Conservation (phyloP, 306 rosid species). For the Ceratonia siliqua region DNA sequence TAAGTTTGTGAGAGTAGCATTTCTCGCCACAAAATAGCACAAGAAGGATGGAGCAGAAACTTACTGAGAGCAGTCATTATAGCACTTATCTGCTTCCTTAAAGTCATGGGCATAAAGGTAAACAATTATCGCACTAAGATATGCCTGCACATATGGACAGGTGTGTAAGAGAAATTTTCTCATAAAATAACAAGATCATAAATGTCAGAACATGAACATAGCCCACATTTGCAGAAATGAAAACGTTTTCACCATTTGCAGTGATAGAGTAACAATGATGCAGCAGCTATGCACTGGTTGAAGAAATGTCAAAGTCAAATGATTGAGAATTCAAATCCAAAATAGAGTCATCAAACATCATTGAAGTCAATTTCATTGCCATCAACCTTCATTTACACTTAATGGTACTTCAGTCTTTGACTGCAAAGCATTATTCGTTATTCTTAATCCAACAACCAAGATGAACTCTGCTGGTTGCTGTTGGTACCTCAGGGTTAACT, state of each 20-base stretch:
- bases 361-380: not conserved
- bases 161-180: slow-evolving; percentile 12
- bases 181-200: not conserved
- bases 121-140: slow-evolving; percentile 81
- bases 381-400: not conserved
- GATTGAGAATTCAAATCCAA: slow-evolving; percentile 3
- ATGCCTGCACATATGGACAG: slow-evolving; percentile 66
- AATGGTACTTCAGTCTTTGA: not conserved
- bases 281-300: not conserved
- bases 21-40: not conserved
- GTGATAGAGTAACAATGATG: not conserved
- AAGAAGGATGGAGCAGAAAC: slow-evolving; percentile 38
- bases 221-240: not conserved
- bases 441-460: not conserved
- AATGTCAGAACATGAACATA: not conserved
- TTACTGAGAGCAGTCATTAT: slow-evolving; percentile 91
- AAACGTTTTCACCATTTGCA: not conserved
- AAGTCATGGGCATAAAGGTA: slow-evolving; percentile 83
- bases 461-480: not conserved
- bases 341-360: not conserved
- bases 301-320: slow-evolving; percentile 13
- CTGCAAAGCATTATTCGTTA: not conserved
- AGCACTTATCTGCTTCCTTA: slow-evolving; percentile 94
- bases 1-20: no score
- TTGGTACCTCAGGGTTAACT: not conserved